A percentile compares a stretch with the other conserved stretches of the same genome.
phyloP scores from a whole-genome alignment of 495 filamentous ascomycete genomes.

The Staphylotrichum tortipilum region DNA sequence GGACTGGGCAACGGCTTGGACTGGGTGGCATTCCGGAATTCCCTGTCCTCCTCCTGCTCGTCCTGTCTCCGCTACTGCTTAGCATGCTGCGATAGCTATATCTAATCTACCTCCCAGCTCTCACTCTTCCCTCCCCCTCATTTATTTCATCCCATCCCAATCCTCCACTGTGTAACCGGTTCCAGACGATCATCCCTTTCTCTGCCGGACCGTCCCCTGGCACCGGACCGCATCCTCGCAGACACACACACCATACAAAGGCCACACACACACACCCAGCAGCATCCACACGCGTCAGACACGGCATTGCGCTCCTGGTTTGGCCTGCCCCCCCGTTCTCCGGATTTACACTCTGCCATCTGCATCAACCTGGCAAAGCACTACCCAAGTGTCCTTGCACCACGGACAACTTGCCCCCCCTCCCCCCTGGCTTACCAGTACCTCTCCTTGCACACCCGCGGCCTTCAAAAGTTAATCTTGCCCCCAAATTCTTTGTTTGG shows the following conservation, averaged over 20 bases:
- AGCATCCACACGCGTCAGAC: conserved; percentile 6
- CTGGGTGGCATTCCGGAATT: conserved; percentile 9
- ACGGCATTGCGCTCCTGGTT: conserved; percentile 20
- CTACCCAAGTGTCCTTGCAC: neutral
- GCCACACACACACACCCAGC: no score
- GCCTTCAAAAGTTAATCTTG: neutral
- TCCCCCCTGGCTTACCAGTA: neutral
- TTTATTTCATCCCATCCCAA: conserved; percentile 17
- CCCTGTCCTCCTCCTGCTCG: conserved; percentile 1
- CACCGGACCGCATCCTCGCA: neutral
- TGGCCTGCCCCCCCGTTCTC: conserved; percentile 16
- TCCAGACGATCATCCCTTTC: conserved; percentile 17
- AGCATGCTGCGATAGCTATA: conserved; percentile 22
- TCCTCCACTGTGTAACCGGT: conserved; percentile 18
- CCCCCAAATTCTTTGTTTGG: neutral
- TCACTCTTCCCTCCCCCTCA: conserved; percentile 4
- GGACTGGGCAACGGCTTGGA: conserved; percentile 5
- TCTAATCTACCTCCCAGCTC: conserved; percentile 11
- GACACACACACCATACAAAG: neutral
- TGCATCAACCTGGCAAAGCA: conserved; percentile 1
- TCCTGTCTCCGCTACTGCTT: conserved; percentile 12
- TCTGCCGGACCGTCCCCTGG: conserved; percentile 11
- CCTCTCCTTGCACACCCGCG: neutral
- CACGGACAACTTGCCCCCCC: neutral
- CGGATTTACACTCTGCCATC: conserved; percentile 17